Evolutionary conservation across 163 green algal genomes (phyloP).

Genomic region (Coccomyxa subellipsoidea): DNA sequence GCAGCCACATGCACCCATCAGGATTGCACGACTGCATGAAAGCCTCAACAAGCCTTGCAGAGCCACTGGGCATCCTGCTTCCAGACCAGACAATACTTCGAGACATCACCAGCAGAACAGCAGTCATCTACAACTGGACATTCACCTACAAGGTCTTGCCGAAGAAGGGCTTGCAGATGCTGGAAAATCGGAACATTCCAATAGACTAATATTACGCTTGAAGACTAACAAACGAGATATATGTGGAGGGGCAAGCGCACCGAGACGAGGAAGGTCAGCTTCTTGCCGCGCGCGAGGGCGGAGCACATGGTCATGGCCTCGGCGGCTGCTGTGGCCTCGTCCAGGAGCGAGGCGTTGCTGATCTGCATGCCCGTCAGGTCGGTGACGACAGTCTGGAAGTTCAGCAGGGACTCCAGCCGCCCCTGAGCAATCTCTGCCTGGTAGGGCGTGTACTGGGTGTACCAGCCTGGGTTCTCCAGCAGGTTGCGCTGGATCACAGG

Average conservation of each 20-base stretch:
- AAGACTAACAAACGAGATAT: no score
- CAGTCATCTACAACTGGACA: no score
- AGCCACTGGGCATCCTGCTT: no score
- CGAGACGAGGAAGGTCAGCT: constrained; percentile 95
- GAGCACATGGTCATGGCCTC: constrained; percentile 99
- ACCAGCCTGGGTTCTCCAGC: constrained; percentile 99
- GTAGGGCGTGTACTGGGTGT: constrained; percentile 99
- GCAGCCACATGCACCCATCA: no score
- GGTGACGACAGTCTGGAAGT: constrained; percentile 98
- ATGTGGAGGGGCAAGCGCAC: constrained; percentile 30
- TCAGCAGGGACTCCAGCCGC: constrained; percentile 96
- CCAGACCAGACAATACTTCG: no score
- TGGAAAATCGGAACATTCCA: no score
- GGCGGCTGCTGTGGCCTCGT: constrained; percentile 96
- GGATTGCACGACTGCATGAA: no score
- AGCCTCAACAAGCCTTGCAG: no score
- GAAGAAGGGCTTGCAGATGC: no score
- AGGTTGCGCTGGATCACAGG: constrained; percentile 97
- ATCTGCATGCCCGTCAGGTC: constrained; percentile 95
- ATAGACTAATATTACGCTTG: no score
- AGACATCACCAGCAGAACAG: no score
- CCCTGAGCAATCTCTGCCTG: constrained; percentile 98
- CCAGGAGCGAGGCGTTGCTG: constrained; percentile 92
- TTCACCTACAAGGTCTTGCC: no score
- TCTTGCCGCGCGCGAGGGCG: constrained; percentile 93